Base-by-base conservation (phyloP, 129 eudicot genomes). In the Helianthus tuberosus region DNA sequence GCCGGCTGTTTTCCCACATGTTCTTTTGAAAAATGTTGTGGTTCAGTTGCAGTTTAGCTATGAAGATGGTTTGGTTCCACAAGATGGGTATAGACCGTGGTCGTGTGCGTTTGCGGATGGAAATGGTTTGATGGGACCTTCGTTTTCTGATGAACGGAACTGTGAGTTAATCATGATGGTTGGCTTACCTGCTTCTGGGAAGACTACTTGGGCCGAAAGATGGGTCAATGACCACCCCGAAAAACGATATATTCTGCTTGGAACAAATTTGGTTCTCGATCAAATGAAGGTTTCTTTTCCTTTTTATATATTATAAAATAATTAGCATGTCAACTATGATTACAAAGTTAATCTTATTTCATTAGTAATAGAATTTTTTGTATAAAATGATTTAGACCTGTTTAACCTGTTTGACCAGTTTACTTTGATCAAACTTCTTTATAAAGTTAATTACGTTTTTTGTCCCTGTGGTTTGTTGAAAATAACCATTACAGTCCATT, bases 171-270 rank as follows among this genome's bases (percentile, higher is more conserved):
- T 87, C 9, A 89, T 89, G 96, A 71, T 89, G 96, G 92, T 89
- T 54, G 96, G 96, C 17, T 81, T 89, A 68, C 92, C 92, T 57
- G 90, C 87, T 78, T 87, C 92, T 38, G 96, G 96, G 46, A 89
- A 89, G 78, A 75, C 82, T 78, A 87, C 96, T 0, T 89, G 96
- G 96, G 92, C 92, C 29, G 96, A 89, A 66, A 89, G 76, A 68
- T 85, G 88, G 96, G 85, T 80, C 68, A 75, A 76, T 32, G 86
- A 82, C 63, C 88, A 87, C 72, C 92, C 96, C 7, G 92, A 87
- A 66, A 89, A 89, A 67, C 74, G 96, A 72, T 87, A 89, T 84
- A 70, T 87, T 77, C 61, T 87, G 72, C 88, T 89, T 72, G 96
- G 96, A 36, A 89, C 92, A 64, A 83, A 87, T 72, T 75, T 85